Percentiles rank a stretch among this genome's conserved stretches.
Conservation (phyloP, 2,329 filamentous ascomycete species). For the Neofusicoccum kwambonambiense region DNA sequence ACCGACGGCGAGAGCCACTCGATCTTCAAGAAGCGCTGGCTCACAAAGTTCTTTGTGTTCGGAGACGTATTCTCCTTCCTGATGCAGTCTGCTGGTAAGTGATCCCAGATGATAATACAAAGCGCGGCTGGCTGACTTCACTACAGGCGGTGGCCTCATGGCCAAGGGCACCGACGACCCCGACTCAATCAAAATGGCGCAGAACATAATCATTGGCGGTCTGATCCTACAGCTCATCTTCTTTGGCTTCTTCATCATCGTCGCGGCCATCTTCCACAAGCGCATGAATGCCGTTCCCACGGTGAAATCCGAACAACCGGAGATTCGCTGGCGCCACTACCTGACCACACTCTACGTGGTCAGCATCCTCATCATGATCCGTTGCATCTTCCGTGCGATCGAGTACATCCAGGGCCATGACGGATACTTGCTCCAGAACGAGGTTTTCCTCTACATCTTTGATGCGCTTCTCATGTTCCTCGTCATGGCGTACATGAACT, state of each 20-base stretch:
- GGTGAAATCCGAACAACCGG: background rate
- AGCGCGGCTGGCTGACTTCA: background rate
- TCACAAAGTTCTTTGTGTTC: constrained; percentile 44
- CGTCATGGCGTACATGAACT: constrained; percentile 43
- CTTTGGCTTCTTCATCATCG: constrained; percentile 32
- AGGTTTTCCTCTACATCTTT: constrained; percentile 49
- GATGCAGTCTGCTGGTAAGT: constrained; percentile 32
- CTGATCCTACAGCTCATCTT: constrained; percentile 34
- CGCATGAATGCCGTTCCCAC: constrained; percentile 5
- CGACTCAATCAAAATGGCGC: background rate
- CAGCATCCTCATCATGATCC: constrained; percentile 48
- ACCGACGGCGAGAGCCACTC: constrained; percentile 35
- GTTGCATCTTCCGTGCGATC: constrained; percentile 49
- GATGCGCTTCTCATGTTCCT: constrained; percentile 47
- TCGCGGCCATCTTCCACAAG: constrained; percentile 31
- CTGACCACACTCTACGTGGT: constrained; percentile 45
- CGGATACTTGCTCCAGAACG: constrained; percentile 46
- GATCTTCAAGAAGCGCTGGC: constrained; percentile 34
- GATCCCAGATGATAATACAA: background rate
- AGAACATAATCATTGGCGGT: constrained; percentile 26
- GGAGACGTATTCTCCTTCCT: constrained; percentile 45
- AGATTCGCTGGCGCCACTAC: constrained; percentile 32
- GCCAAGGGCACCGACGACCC: background rate
- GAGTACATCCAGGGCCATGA: constrained; percentile 49
- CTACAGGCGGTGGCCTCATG: constrained; percentile 5